phyloP scores from a whole-genome alignment of 768 basidiomycete genomes.

The Suillus subalutaceus region DNA sequence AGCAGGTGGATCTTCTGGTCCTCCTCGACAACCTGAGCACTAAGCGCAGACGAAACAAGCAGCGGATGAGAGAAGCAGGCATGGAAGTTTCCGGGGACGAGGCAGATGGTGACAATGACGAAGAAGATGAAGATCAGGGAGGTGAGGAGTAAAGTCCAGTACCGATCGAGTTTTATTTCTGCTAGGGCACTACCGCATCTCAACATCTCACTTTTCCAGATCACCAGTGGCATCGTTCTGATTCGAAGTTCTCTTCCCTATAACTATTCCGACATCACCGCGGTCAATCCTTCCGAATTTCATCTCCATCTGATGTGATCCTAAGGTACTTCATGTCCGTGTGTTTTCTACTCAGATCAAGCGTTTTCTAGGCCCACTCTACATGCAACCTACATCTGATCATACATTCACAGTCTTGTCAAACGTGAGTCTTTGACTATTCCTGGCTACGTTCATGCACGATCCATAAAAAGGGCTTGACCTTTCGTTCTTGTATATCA shows the following conservation, averaged over 20 bases:
- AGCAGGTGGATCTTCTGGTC: constrained; percentile 95
- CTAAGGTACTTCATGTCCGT: constrained; percentile 1
- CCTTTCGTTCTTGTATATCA: background rate
- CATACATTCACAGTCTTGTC: background rate
- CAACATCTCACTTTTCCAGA: background rate
- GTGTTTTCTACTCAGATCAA: background rate
- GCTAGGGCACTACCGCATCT: background rate
- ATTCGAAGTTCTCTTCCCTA: background rate
- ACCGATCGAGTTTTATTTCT: background rate
- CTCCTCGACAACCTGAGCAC: constrained; percentile 87
- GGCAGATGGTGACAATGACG: constrained; percentile 65
- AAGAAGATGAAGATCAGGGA: constrained; percentile 44
- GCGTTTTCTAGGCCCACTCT: background rate
- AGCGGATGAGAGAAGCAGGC: constrained; percentile 67
- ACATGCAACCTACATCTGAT: background rate
- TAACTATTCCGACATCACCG: background rate
- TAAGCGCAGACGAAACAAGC: constrained; percentile 87
- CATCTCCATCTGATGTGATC: background rate
- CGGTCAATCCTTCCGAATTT: background rate
- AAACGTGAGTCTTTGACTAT: background rate
- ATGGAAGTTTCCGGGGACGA: constrained; percentile 95
- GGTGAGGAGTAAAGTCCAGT: constrained; percentile 18
- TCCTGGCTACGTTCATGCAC: background rate
- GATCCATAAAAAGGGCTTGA: background rate
- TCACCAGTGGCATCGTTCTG: background rate